Evolutionary conservation across 495 filamentous ascomycete species (phyloP).

Genomic region (Recurvomyces mirabilis): DNA sequence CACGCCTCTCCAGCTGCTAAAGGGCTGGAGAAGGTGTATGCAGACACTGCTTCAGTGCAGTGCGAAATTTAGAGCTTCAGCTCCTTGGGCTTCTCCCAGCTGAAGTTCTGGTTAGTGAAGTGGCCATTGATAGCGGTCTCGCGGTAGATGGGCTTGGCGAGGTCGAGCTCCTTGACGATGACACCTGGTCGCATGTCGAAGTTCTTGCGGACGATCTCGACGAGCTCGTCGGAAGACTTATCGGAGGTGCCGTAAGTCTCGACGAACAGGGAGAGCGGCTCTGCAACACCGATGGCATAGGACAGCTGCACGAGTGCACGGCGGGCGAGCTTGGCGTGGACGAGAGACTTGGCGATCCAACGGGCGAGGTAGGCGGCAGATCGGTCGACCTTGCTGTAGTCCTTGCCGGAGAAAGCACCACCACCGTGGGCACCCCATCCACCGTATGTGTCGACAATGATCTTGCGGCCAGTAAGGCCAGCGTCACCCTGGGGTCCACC

Average conservation of each 20-base stretch:
- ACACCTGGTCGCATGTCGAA: slow-evolving; percentile 96
- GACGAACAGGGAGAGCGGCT: slow-evolving; percentile 86
- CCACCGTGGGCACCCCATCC: slow-evolving; percentile 99
- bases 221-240: slow-evolving; percentile 66
- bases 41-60: too few species aligned
- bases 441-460: slow-evolving; percentile 99
- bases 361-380: slow-evolving; percentile 94
- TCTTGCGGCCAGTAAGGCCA: slow-evolving; percentile 97
- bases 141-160: slow-evolving; percentile 93
- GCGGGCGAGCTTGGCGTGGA: slow-evolving; percentile 75
- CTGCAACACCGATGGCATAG: slow-evolving; percentile 96
- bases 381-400: slow-evolving; percentile 99
- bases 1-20: too few species aligned
- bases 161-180: slow-evolving; percentile 94
- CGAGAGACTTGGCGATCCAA: slow-evolving; percentile 98
- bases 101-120: slow-evolving; percentile 97
- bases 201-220: slow-evolving; percentile 85
- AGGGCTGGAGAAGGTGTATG: too few species aligned
- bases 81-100: slow-evolving; percentile 95
- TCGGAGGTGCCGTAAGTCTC: slow-evolving; percentile 74
- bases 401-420: slow-evolving; percentile 99
- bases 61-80: slow-evolving; percentile 66
- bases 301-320: slow-evolving; percentile 93
- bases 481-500: slow-evolving; percentile 98
- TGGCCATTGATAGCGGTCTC: slow-evolving; percentile 98